Conservation (phyloP, 2,329 filamentous ascomycete species). For the Alternaria alternata region DNA sequence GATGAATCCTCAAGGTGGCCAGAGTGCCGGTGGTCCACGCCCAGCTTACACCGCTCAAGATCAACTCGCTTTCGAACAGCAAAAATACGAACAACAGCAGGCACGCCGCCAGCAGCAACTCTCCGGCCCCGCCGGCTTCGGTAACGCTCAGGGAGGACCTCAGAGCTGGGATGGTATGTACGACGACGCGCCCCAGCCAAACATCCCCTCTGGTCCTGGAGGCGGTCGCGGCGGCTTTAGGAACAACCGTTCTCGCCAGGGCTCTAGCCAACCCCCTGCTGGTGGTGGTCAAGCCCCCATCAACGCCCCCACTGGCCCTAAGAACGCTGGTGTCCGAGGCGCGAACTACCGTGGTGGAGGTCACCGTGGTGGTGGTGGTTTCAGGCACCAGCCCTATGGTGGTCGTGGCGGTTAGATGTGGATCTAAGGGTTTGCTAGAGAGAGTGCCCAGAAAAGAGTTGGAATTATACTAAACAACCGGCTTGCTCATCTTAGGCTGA, state of each 20-base stretch:
- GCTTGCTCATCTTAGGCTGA: neutral
- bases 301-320: slow-evolving; percentile 91
- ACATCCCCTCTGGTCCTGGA: slow-evolving; percentile 64
- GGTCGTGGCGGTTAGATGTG: slow-evolving; percentile 25
- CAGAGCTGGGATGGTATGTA: slow-evolving; percentile 98
- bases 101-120: slow-evolving; percentile 61
- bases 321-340: slow-evolving; percentile 90
- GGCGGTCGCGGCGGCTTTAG: slow-evolving; percentile 48
- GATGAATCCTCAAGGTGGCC: slow-evolving; percentile 29
- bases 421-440: neutral
- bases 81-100: slow-evolving; percentile 78
- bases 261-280: slow-evolving; percentile 51
- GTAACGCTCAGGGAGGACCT: slow-evolving; percentile 66
- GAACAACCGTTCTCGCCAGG: slow-evolving; percentile 50
- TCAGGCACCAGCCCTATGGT: slow-evolving; percentile 46
- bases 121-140: slow-evolving; percentile 52
- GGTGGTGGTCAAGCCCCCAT: slow-evolving; percentile 64
- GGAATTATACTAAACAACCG: neutral
- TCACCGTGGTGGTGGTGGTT: slow-evolving; percentile 30
- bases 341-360: slow-evolving; percentile 94
- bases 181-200: slow-evolving; percentile 89
- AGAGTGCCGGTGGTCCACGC: slow-evolving; percentile 37
- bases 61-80: slow-evolving; percentile 78
- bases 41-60: slow-evolving; percentile 73
- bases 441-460: neutral